These are phyloP conservation scores for Pythium dissotocum DNA, from an alignment of 352 stramenopile genomes.

Conservation along the genomic window DNA sequence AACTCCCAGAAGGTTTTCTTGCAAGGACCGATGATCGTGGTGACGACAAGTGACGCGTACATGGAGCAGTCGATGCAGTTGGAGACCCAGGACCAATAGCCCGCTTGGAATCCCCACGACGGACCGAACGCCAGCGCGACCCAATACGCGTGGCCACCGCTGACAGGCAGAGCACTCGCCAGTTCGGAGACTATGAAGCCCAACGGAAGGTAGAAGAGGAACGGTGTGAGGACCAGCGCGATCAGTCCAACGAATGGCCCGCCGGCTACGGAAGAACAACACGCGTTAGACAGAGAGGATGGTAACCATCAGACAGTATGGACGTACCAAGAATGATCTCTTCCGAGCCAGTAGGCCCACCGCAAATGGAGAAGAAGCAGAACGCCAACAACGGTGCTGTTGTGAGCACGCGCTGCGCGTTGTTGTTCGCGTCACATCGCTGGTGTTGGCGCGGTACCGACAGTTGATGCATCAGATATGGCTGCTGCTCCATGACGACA, in stretches of 20 bases:
- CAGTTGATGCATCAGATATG: conserved; percentile 10
- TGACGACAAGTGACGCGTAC: conserved; percentile 56
- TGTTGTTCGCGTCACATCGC: not conserved
- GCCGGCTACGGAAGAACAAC: conserved; percentile 22
- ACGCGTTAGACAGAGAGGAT: not conserved
- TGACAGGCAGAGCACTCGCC: conserved; percentile 44
- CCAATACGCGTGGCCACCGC: conserved; percentile 67
- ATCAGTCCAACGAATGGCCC: conserved; percentile 42
- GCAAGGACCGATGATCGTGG: conserved; percentile 23
- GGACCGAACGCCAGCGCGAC: conserved; percentile 65
- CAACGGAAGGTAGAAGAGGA: conserved; percentile 55
- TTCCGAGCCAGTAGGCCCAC: conserved; percentile 48
- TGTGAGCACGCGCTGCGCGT: conserved; percentile 33
- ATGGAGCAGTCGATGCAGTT: conserved; percentile 78
- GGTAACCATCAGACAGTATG: conserved; percentile 1
- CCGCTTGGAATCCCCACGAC: conserved; percentile 68
- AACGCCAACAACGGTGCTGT: conserved; percentile 45
- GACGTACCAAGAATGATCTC: conserved; percentile 36
- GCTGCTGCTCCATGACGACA: conserved; percentile 2
- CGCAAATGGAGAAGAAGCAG: conserved; percentile 55
- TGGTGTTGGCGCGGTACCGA: not conserved
- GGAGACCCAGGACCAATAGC: conserved; percentile 83
- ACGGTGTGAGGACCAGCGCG: conserved; percentile 37
- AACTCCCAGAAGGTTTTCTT: conserved; percentile 44
- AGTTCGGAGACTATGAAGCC: conserved; percentile 53